Evolutionary conservation across 352 stramenopile genomes (phyloP), one percentile per base, ranked within the genome.

Genomic region (Phytophthora pisi): DNA sequence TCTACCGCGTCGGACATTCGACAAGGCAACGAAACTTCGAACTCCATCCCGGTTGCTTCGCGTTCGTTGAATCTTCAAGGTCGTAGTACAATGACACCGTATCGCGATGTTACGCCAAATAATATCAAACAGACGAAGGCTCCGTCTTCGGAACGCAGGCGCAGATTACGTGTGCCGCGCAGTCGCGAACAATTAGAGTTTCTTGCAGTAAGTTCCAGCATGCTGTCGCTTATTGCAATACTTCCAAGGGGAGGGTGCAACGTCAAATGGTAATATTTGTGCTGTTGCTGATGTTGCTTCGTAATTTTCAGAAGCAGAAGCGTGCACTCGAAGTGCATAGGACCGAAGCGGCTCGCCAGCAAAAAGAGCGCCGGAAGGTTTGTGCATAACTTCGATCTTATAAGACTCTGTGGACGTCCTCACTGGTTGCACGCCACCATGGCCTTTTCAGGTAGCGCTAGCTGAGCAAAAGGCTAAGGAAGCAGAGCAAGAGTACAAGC

Each of bases 311-410:
- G 82, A 88, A 79, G 51, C 82, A 89, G 56, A 83, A 80, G 15
- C 72, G 65, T 26, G 50, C 78, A 28, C 71, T 88, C 1, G 74
- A 89, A 61, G 57, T 61, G 30, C 78, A 70, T 24, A 88, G 85
- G n/a, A 59, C 64, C 15, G 74, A 89, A 43, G 60, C 62, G 6
- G 80, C 80, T 28, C 73, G 74, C 5, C 56, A 76, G 16, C 76
- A 88, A 59, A 90, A 86, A 55, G 82, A 90, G 51, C 82, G 68
- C 46, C 67, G 43, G 4, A 74, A 89, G 76, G 82, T 88, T 43
- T 2, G 24, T 2, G 30, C 34, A 40, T 40, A 13, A 15, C 34
- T 40, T 40, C 11, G 31, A 4, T 18, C 8, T 50, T 18, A 11
- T 46, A 26, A 34, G 8, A 16, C 30, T 20, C 3, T 20, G 8